Conservation (phyloP, 2,329 filamentous ascomycete species). For the Penicillium sp. region DNA sequence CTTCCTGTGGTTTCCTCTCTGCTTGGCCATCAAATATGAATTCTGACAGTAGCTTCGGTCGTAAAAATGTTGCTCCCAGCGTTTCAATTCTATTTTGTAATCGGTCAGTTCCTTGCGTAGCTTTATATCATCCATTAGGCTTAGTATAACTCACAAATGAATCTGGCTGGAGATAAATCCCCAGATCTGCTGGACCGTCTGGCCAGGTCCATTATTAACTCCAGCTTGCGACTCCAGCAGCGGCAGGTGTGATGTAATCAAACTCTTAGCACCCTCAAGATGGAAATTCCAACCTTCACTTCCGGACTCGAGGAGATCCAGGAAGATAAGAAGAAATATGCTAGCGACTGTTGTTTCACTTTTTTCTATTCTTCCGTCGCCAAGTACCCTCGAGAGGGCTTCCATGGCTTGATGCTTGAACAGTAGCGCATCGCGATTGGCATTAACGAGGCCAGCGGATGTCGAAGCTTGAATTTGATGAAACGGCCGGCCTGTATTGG, state of each 20-base stretch:
- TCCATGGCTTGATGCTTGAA: constrained; percentile 39
- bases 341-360: constrained; percentile 35
- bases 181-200: constrained; percentile 30
- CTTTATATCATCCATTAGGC: background rate
- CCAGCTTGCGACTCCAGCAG: constrained; percentile 9
- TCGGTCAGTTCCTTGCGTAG: background rate
- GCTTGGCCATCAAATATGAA: constrained; percentile 18
- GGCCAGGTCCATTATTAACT: constrained; percentile 24
- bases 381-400: constrained; percentile 26
- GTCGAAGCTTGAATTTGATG: constrained; percentile 10
- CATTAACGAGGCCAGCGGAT: constrained; percentile 14
- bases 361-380: constrained; percentile 7
- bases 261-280: constrained; percentile 33
- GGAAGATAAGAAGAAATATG: constrained; percentile 36
- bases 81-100: constrained; percentile 32
- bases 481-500: constrained; percentile 31
- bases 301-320: constrained; percentile 36
- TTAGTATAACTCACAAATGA: constrained; percentile 24
- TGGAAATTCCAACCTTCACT: constrained; percentile 38
- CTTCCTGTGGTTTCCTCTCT: constrained; percentile 23
- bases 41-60: constrained; percentile 32
- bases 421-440: constrained; percentile 31
- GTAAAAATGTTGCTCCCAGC: constrained; percentile 35
- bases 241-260: constrained; percentile 24
- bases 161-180: constrained; percentile 34